Evolutionary conservation across 805 yeast species (phyloP).

Genomic region (Spathaspora girioi): DNA sequence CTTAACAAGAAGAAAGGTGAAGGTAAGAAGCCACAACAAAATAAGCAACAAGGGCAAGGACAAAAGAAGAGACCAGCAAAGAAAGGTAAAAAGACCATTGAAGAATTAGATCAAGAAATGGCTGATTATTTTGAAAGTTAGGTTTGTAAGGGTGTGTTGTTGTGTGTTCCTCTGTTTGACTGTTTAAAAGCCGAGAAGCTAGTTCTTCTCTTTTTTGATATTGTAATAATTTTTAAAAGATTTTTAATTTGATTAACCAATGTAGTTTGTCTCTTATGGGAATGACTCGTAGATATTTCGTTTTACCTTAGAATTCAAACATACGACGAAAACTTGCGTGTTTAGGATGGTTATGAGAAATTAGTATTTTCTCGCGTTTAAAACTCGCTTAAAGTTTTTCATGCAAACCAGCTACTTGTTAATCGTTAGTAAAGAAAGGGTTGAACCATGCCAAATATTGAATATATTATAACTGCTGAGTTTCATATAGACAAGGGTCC

Average conservation of each 20-base stretch:
- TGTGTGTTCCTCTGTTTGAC: background rate
- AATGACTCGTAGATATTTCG: too few species aligned
- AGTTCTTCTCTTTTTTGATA: background rate
- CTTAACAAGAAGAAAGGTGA: conserved; percentile 6
- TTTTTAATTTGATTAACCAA: too few species aligned
- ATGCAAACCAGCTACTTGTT: background rate
- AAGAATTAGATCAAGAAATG: conserved; percentile 97
- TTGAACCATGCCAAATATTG: conserved; percentile 33
- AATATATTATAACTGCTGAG: conserved; percentile 66
- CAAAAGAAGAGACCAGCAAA: conserved; percentile 38
- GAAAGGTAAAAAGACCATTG: conserved; percentile 68
- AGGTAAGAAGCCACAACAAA: conserved; percentile 26
- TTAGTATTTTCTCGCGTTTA: background rate
- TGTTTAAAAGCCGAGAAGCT: background rate
- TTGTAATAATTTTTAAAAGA: background rate
- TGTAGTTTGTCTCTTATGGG: too few species aligned
- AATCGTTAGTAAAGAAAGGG: background rate
- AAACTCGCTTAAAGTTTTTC: background rate
- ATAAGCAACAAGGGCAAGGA: conserved; percentile 16
- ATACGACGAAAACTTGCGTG: too few species aligned
- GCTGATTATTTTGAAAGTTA: conserved; percentile 68
- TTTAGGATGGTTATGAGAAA: too few species aligned
- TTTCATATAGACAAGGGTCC: conserved; percentile 80
- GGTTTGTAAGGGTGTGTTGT: too few species aligned
- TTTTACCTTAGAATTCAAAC: too few species aligned